Percentiles rank a stretch among this genome's conserved stretches.
Conservation (phyloP, 345 rosid species). For the Eucalyptus cladocalyx region DNA sequence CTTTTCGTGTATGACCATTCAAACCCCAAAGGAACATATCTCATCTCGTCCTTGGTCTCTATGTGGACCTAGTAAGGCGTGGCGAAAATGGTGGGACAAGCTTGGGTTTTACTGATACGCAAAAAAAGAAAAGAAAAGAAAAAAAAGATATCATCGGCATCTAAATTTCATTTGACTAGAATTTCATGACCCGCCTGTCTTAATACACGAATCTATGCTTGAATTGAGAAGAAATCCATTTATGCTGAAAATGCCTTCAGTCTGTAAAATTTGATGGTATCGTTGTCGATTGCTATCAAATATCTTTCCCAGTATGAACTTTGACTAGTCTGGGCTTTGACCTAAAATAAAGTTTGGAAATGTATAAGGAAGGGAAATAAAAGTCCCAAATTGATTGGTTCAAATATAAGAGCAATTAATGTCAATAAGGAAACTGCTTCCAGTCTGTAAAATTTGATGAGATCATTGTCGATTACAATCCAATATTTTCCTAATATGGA, state of each 20-base stretch:
- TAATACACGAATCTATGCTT: neutral
- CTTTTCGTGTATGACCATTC: neutral
- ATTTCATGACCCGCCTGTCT: neutral
- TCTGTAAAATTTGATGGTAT: neutral
- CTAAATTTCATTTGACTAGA: neutral
- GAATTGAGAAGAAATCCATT: neutral
- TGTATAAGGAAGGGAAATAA: neutral
- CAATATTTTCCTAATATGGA: too few relatives aligned
- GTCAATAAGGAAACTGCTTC: too few relatives aligned
- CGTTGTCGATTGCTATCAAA: neutral
- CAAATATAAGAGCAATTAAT: neutral
- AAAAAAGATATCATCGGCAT: neutral
- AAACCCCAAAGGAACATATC: neutral
- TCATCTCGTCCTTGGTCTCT: neutral
- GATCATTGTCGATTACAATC: neutral
- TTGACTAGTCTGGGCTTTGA: neutral
- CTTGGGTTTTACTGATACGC: neutral
- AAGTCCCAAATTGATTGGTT: neutral
- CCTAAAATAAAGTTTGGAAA: neutral
- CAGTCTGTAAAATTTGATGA: neutral
- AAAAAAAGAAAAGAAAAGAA: rapidly evolving
- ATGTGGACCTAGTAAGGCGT: neutral
- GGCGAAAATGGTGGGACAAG: neutral
- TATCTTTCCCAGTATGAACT: neutral
- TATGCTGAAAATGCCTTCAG: neutral